Conservation (phyloP, 768 basidiomycete genomes). For the Exidia glandulosa region DNA sequence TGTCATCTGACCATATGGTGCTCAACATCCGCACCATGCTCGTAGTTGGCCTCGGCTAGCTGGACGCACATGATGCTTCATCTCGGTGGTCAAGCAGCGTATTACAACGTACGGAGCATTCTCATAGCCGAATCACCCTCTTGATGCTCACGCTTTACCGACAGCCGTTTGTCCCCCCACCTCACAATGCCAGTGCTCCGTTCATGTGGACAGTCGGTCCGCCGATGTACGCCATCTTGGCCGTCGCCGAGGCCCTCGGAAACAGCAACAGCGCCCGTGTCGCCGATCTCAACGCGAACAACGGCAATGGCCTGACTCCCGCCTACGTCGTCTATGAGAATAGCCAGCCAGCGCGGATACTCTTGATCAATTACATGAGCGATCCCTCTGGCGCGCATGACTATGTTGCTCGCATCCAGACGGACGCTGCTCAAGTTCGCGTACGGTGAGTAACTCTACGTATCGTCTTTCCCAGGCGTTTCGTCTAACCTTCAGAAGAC, state of each 20-base stretch:
- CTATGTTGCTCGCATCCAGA: slow-evolving; percentile 38
- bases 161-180: slow-evolving; percentile 33
- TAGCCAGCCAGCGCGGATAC: slow-evolving; percentile 46
- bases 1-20: slow-evolving; percentile 33
- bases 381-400: slow-evolving; percentile 46
- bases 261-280: slow-evolving; percentile 51
- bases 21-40: slow-evolving; percentile 38
- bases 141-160: neutral
- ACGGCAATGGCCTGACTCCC: slow-evolving; percentile 45
- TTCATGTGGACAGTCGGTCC: slow-evolving; percentile 62
- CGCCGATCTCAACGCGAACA: slow-evolving; percentile 47
- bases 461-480: no score
- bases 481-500: no score
- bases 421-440: slow-evolving; percentile 32
- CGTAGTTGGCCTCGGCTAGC: slow-evolving; percentile 38
- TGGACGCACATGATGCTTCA: slow-evolving; percentile 42
- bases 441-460: slow-evolving; percentile 51
- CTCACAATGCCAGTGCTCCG: slow-evolving; percentile 40
- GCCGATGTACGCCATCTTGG: slow-evolving; percentile 62
- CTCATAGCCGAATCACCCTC: neutral
- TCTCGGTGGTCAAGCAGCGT: slow-evolving; percentile 52
- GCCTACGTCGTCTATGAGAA: slow-evolving; percentile 68
- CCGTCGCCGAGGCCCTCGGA: slow-evolving; percentile 64
- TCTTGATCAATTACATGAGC: slow-evolving; percentile 62
- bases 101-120: slow-evolving; percentile 44